Conservation (phyloP, 2,329 filamentous ascomycete genomes). For the Paraphaeosphaeria sporulosa region DNA sequence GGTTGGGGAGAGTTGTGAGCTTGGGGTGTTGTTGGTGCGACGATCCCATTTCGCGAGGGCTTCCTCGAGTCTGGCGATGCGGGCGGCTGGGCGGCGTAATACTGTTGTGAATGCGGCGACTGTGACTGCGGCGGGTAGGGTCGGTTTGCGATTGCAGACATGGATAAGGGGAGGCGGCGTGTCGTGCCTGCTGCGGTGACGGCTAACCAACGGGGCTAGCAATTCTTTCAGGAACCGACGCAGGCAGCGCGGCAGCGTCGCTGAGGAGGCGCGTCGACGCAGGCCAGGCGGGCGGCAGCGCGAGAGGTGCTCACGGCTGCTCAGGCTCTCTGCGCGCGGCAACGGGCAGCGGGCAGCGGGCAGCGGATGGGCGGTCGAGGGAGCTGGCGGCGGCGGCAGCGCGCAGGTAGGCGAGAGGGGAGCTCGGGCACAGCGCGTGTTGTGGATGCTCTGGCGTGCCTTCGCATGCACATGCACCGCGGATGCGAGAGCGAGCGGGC, state of each 20-base stretch:
- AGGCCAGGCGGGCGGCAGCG: constrained; percentile 8
- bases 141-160: constrained; percentile 34
- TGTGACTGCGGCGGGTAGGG: constrained; percentile 39
- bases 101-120: constrained; percentile 43
- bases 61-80: constrained; percentile 48
- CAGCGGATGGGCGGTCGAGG: background rate
- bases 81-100: constrained; percentile 40
- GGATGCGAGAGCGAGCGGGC: constrained; percentile 12
- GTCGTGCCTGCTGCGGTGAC: background rate
- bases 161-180: constrained; percentile 8
- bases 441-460: background rate
- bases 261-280: constrained; percentile 9
- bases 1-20: constrained; percentile 44
- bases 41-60: constrained; percentile 51
- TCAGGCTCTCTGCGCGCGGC: background rate
- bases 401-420: background rate
- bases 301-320: background rate
- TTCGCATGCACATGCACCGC: constrained; percentile 27
- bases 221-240: constrained; percentile 2
- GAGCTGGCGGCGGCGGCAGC: constrained; percentile 6
- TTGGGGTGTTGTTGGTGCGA: constrained; percentile 46
- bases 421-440: constrained; percentile 3
- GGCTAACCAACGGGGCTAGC: constrained; percentile 8
- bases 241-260: background rate
- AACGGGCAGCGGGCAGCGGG: background rate